phyloP scores from a whole-genome alignment of 2,329 filamentous ascomycete genomes.

The Fusarium sacchari region DNA sequence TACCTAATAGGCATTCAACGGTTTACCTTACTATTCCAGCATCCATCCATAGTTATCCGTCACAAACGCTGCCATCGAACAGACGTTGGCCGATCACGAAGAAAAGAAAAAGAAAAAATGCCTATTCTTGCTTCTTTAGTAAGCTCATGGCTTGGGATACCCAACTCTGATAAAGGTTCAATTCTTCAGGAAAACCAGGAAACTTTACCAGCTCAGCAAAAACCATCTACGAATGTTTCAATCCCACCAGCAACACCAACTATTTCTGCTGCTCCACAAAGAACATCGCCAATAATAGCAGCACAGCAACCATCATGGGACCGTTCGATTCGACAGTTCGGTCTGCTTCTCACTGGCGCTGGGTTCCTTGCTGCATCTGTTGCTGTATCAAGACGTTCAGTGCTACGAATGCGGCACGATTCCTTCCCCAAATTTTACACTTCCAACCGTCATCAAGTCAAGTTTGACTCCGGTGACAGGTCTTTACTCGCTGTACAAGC shows the following conservation, averaged over 20 bases:
- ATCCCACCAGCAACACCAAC: neutral
- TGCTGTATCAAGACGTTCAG: slow-evolving; percentile 75
- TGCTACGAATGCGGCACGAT: slow-evolving; percentile 69
- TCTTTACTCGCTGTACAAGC: slow-evolving; percentile 81
- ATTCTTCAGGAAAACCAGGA: slow-evolving; percentile 2
- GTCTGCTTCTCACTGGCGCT: slow-evolving; percentile 78
- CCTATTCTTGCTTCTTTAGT: slow-evolving; percentile 28
- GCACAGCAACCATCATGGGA: slow-evolving; percentile 49
- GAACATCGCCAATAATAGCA: neutral
- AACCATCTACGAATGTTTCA: slow-evolving; percentile 16
- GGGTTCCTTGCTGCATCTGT: slow-evolving; percentile 79
- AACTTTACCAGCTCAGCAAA: slow-evolving; percentile 26
- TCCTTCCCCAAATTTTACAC: slow-evolving; percentile 78
- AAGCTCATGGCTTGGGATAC: slow-evolving; percentile 29
- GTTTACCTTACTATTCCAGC: neutral
- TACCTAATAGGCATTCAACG: slow-evolving; percentile 1
- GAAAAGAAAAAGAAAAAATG: neutral
- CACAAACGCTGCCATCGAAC: neutral
- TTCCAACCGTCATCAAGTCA: slow-evolving; percentile 57
- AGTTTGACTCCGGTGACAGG: slow-evolving; percentile 46
- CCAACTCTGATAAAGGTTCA: slow-evolving; percentile 21
- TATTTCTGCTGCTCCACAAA: neutral
- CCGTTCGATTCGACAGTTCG: slow-evolving; percentile 66
- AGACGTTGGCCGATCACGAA: neutral
- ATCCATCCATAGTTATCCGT: neutral